phyloP scores from a whole-genome alignment of 306 rosid genomes.

The Cucurbita argyrosperma region DNA sequence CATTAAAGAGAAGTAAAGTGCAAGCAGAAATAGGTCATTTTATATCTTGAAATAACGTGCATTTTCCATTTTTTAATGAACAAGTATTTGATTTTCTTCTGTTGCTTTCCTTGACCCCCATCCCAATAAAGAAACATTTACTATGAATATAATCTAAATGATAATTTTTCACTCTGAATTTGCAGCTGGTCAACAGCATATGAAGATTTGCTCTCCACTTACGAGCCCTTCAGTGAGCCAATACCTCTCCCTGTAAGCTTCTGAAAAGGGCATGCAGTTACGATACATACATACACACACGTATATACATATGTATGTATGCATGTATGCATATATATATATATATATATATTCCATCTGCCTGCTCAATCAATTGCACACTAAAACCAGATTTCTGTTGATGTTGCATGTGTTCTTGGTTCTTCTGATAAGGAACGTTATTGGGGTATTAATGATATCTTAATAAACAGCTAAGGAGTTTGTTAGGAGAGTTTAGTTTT shows the following conservation, averaged over 20 bases:
- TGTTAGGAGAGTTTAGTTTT: not conserved
- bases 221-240: slow-evolving; percentile 66
- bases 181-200: slow-evolving; percentile 94
- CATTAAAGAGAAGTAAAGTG: not conserved
- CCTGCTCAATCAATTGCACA: not conserved
- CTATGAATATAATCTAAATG: not conserved
- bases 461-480: not conserved
- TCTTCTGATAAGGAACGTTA: not conserved
- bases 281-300: too few relatives aligned
- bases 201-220: slow-evolving; percentile 60
- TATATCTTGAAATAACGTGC: not conserved
- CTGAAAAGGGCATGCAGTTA: not conserved
- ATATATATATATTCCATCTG: too few relatives aligned
- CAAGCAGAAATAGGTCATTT: not conserved
- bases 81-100: not conserved
- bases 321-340: not conserved
- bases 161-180: slow-evolving; percentile 9
- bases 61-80: not conserved
- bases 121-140: not conserved
- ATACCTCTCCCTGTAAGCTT: slow-evolving; percentile 74
- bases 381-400: not conserved
- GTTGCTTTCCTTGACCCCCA: not conserved
- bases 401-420: not conserved
- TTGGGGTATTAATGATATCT: not conserved
- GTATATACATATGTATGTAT: too few relatives aligned